These are phyloP conservation scores for Botrytis squamosa DNA, from an alignment of 2,329 filamentous ascomycete species.

Conservation along the genomic window DNA sequence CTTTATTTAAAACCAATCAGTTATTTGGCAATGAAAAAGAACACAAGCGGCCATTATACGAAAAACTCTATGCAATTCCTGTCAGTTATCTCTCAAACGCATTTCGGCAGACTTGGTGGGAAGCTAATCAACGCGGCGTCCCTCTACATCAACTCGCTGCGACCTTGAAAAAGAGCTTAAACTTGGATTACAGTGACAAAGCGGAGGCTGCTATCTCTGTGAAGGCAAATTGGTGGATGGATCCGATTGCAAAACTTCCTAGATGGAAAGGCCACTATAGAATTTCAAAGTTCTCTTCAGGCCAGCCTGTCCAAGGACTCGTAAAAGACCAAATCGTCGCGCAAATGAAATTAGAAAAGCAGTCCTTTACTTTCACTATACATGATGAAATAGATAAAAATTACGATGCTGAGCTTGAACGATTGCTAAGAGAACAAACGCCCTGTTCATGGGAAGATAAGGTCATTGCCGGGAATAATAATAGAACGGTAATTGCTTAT, in stretches of 20 bases:
- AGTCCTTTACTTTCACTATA: not conserved
- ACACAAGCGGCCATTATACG: constrained; percentile 6
- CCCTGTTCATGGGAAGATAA: not conserved
- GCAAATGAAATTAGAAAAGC: constrained; percentile 4
- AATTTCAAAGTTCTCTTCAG: not conserved
- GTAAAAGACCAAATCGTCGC: not conserved
- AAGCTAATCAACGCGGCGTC: not conserved
- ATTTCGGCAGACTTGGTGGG: constrained; percentile 12
- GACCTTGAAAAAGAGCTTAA: constrained; percentile 1
- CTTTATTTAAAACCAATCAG: not conserved
- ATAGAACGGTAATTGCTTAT: not conserved
- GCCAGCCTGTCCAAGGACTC: constrained; percentile 7
- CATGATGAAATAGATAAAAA: not conserved
- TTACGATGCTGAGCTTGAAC: constrained; percentile 1
- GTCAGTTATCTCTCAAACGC: not conserved
- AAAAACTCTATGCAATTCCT: constrained; percentile 2
- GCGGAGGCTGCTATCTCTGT: not conserved
- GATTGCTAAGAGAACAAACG: not conserved
- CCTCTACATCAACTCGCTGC: constrained; percentile 3
- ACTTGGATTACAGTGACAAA: not conserved
- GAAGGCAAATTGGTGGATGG: constrained; percentile 10
- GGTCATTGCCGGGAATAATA: not conserved
- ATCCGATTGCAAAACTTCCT: not conserved
- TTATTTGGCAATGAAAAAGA: not conserved
- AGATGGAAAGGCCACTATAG: constrained; percentile 18